Percentiles rank a stretch among this genome's conserved stretches.
Evolutionary conservation across 352 stramenopile species (phyloP).

Genomic region (Globisporangium nodosum): DNA sequence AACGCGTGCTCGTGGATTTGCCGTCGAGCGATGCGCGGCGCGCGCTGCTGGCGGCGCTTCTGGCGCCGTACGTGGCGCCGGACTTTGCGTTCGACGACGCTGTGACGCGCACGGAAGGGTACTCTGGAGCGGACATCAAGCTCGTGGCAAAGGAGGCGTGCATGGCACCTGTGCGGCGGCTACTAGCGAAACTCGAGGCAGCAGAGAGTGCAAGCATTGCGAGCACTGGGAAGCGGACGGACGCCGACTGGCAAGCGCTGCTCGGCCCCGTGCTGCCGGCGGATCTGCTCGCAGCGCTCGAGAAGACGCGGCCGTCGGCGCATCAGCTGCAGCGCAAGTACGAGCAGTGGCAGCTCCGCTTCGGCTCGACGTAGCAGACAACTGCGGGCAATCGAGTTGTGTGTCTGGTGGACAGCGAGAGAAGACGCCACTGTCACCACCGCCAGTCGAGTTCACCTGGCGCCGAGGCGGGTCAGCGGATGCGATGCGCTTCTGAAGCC

Average conservation of each 20-base stretch:
- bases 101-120: constrained; percentile 55
- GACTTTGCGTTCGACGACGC: constrained; percentile 50
- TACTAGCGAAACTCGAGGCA: constrained; percentile 62
- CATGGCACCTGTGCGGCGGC: constrained; percentile 70
- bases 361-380: constrained; percentile 49
- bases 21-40: constrained; percentile 52
- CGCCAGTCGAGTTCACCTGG: no score
- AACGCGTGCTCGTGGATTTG: constrained; percentile 75
- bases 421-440: no score
- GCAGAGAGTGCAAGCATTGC: background rate
- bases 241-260: constrained; percentile 44
- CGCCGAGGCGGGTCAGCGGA: no score
- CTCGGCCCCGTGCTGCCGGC: constrained; percentile 51
- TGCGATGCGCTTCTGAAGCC: no score
- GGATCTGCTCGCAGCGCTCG: constrained; percentile 48
- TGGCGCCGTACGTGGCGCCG: constrained; percentile 48
- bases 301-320: constrained; percentile 76
- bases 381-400: background rate
- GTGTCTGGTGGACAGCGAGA: background rate
- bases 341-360: constrained; percentile 75
- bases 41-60: constrained; percentile 50
- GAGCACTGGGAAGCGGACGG: background rate
- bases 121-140: constrained; percentile 83
- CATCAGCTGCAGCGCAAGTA: constrained; percentile 76
- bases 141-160: constrained; percentile 82